Evolutionary conservation across 208 protist species (phyloP).

Genomic region (Leishmania braziliensis): DNA sequence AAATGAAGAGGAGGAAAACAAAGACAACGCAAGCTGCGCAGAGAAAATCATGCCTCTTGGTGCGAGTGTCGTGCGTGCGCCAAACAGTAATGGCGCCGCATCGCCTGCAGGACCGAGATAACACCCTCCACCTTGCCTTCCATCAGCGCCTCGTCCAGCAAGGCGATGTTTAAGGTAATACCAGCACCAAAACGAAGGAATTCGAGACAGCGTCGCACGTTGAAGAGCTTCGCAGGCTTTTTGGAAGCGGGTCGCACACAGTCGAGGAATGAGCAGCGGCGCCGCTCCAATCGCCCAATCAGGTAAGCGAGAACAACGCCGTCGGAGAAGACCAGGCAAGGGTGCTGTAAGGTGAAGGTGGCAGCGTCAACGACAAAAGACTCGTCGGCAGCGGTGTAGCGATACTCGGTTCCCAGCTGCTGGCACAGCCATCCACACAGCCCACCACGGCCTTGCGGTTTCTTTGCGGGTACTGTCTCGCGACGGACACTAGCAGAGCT

Average conservation of each 20-base stretch:
- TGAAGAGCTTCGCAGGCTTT: conserved; percentile 68
- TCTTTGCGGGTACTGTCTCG: neutral
- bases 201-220: conserved; percentile 63
- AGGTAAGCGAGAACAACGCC: conserved; percentile 73
- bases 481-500: neutral
- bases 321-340: conserved; percentile 67
- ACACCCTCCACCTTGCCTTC: conserved; percentile 47
- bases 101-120: conserved; percentile 35
- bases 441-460: neutral
- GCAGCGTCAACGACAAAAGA: conserved; percentile 37
- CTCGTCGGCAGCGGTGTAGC: conserved; percentile 56
- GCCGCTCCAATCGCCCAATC: conserved; percentile 58
- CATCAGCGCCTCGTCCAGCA: conserved; percentile 64
- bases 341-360: conserved; percentile 11
- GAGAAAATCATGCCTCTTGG: neutral
- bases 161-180: conserved; percentile 35
- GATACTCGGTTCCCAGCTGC: conserved; percentile 46
- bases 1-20: neutral
- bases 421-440: conserved; percentile 49
- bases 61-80: neutral
- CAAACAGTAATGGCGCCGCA: conserved; percentile 28
- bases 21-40: neutral
- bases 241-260: conserved; percentile 58
- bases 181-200: conserved; percentile 60
- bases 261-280: conserved; percentile 67